phyloP scores from a whole-genome alignment of 179 eudicot genomes.

The Nepenthes alata region DNA sequence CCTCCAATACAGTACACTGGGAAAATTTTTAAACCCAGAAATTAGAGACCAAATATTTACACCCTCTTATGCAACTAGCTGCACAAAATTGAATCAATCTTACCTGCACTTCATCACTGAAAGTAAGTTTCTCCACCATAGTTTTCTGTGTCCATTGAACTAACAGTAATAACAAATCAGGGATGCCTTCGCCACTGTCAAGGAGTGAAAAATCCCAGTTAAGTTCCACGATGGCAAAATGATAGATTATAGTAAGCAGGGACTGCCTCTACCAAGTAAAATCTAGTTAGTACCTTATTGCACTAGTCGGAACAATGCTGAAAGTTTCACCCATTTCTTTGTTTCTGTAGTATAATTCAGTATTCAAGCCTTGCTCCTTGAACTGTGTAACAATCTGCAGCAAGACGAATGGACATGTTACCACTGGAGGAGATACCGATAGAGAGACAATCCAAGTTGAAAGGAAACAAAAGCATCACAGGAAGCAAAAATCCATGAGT shows the following conservation, averaged over 20 bases:
- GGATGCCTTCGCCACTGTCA: constrained; percentile 87
- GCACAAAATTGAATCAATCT: background rate
- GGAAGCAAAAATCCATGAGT: background rate
- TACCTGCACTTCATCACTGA: constrained; percentile 70
- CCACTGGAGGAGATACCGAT: background rate
- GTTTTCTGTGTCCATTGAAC: constrained; percentile 90
- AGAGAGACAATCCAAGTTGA: background rate
- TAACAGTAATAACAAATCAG: constrained; percentile 59
- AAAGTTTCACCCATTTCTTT: constrained; percentile 85
- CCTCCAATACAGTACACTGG: constrained; percentile 96
- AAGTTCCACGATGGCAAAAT: background rate
- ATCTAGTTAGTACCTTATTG: constrained; percentile 53
- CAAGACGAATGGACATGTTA: background rate
- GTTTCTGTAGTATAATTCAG: constrained; percentile 79
- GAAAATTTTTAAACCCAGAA: constrained; percentile 6
- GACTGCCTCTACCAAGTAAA: background rate
- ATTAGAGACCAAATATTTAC: constrained; percentile 9
- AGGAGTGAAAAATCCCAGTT: constrained; percentile 8
- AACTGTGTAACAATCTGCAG: constrained; percentile 67
- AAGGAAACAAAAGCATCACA: background rate
- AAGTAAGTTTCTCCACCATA: constrained; percentile 75
- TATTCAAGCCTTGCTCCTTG: constrained; percentile 82
- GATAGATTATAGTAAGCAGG: background rate
- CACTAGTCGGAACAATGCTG: constrained; percentile 89
- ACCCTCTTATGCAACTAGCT: background rate